A percentile compares a stretch with the other conserved stretches of the same genome.
Evolutionary conservation across 1,139 yeast genomes (phyloP).

Genomic region (Komagataea norvegica): DNA sequence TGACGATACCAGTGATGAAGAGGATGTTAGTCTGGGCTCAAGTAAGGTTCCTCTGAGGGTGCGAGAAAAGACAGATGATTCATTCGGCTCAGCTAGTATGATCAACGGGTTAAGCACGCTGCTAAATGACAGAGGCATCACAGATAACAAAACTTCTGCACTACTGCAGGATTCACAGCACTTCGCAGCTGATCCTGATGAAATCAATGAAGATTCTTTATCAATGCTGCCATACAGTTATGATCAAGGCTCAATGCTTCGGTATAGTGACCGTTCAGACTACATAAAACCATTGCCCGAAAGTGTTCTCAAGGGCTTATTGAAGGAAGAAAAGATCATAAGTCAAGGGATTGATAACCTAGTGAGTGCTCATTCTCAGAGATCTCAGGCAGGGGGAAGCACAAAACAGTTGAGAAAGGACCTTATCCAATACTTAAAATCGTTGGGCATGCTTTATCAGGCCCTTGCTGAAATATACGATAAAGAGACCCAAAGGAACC

Average conservation of each 20-base stretch:
- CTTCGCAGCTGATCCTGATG: too few species aligned
- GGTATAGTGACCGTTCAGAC: too few species aligned
- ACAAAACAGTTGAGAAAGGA: constrained; percentile 16
- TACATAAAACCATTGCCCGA: constrained; percentile 8
- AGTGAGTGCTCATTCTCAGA: constrained; percentile 13
- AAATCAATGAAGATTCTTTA: too few species aligned
- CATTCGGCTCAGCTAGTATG: not conserved
- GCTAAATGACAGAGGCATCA: too few species aligned
- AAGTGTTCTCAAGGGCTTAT: constrained; percentile 20
- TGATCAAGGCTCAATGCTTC: too few species aligned
- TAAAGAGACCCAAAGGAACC: constrained; percentile 35
- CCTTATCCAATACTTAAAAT: constrained; percentile 17
- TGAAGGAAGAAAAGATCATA: constrained; percentile 18
- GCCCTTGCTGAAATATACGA: constrained; percentile 48
- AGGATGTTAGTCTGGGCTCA: too few species aligned
- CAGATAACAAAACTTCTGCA: too few species aligned
- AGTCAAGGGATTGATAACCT: constrained; percentile 16
- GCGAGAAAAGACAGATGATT: not conserved
- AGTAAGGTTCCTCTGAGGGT: not conserved
- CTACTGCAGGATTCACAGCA: too few species aligned
- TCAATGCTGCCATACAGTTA: too few species aligned
- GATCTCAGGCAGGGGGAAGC: constrained; percentile 20
- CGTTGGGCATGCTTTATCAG: constrained; percentile 30
- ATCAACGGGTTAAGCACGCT: too few species aligned
- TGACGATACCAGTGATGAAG: constrained; percentile 2